Evolutionary conservation across 2,329 filamentous ascomycete species (phyloP).

Genomic region (Furcasterigmium sp.): DNA sequence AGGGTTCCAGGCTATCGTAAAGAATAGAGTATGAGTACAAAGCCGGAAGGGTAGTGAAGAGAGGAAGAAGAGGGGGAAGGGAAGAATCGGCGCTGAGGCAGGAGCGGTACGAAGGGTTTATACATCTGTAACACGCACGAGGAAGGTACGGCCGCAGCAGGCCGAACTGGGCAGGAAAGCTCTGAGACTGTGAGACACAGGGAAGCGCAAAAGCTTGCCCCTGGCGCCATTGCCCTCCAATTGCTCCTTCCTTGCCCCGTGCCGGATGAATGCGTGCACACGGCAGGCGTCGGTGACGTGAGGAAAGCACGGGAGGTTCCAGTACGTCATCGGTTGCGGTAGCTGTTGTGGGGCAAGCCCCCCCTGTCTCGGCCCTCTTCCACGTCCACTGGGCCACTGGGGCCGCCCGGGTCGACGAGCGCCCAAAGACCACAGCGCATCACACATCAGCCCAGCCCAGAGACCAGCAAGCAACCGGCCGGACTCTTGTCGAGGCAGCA

Average conservation of each 20-base stretch:
- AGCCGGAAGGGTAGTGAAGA: background rate
- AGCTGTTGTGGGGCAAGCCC: conserved; percentile 1
- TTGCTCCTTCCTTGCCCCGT: background rate
- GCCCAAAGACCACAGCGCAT: too few species aligned
- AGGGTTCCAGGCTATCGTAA: background rate
- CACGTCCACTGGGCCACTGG: too few species aligned
- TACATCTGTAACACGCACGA: background rate
- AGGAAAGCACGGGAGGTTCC: background rate
- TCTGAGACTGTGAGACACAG: background rate
- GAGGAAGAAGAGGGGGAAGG: background rate
- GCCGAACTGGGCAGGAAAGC: background rate
- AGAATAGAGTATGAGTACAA: background rate
- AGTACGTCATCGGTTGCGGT: conserved; percentile 4
- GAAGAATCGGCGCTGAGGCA: background rate
- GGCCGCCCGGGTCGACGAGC: too few species aligned
- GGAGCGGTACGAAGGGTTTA: background rate
- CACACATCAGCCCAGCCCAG: too few species aligned
- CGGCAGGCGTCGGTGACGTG: conserved; percentile 1
- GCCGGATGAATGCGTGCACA: background rate
- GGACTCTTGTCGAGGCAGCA: too few species aligned
- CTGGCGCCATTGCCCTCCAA: background rate
- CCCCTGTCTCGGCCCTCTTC: too few species aligned
- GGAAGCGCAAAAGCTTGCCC: background rate
- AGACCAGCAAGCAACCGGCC: too few species aligned
- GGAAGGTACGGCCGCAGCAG: background rate